These are phyloP conservation scores for Fusarium redolens DNA, from an alignment of 2,329 filamentous ascomycete species.

Conservation along the genomic window DNA sequence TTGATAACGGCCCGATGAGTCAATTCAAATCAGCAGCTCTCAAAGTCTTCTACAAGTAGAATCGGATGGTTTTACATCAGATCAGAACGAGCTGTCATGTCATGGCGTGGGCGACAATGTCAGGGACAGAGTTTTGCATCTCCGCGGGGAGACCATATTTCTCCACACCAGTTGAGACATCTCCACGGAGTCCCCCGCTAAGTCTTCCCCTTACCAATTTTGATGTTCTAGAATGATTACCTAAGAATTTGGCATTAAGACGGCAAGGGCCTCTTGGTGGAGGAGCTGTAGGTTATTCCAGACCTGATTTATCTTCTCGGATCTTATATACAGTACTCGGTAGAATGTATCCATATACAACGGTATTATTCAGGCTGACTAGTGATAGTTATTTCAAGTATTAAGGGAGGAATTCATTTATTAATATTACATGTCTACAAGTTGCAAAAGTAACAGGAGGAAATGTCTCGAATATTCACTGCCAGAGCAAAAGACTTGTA, in stretches of 20 bases:
- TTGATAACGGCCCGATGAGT: not conserved
- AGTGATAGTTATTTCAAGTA: too few relatives aligned
- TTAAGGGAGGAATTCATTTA: too few relatives aligned
- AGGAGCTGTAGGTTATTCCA: not conserved
- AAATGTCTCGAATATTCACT: too few relatives aligned
- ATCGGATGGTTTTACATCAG: conserved; percentile 6
- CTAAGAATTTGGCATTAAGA: not conserved
- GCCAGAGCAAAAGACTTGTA: too few relatives aligned
- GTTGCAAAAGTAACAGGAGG: too few relatives aligned
- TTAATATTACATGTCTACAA: too few relatives aligned
- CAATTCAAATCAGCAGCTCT: not conserved
- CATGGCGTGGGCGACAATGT: not conserved
- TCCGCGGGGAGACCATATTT: not conserved
- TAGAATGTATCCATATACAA: not conserved
- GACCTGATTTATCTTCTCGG: not conserved
- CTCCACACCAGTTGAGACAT: conserved; percentile 9
- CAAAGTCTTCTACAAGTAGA: too few relatives aligned
- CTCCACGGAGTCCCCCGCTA: conserved; percentile 9
- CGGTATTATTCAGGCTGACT: too few relatives aligned
- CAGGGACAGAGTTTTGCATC: conserved; percentile 8
- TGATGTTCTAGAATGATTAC: rapidly evolving
- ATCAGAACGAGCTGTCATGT: conserved; percentile 13
- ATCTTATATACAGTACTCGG: not conserved
- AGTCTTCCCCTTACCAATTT: not conserved
- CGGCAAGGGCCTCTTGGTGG: not conserved